A percentile compares a stretch with the other conserved stretches of the same genome.
Conservation (phyloP, 768 basidiomycete species). For the Baorangia bicolor region DNA sequence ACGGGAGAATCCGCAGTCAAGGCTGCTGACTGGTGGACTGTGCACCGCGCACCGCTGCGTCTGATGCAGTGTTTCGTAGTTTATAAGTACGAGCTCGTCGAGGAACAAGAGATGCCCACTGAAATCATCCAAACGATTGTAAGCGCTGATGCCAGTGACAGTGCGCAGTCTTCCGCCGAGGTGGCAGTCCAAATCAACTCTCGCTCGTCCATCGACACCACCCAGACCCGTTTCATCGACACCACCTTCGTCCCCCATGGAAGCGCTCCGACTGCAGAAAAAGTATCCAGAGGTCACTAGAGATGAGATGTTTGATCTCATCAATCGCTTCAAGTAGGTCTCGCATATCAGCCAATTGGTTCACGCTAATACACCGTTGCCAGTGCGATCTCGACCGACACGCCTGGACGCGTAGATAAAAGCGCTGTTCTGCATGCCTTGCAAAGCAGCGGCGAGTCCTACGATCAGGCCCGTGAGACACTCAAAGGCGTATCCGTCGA, state of each 20-base stretch:
- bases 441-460: constrained; percentile 80
- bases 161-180: constrained; percentile 10
- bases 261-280: constrained; percentile 83
- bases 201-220: constrained; percentile 7
- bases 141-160: background rate
- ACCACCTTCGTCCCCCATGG: constrained; percentile 48
- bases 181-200: constrained; percentile 15
- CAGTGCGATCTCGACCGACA: constrained; percentile 75
- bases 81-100: background rate
- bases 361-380: background rate
- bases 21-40: background rate
- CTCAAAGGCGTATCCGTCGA: constrained; percentile 94
- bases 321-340: constrained; percentile 94
- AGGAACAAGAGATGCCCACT: background rate
- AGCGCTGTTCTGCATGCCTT: constrained; percentile 74
- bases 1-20: background rate
- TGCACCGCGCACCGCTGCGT: background rate
- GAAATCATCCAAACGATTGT: background rate
- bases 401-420: constrained; percentile 83
- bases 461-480: constrained; percentile 86
- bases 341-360: background rate
- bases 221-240: constrained; percentile 6
- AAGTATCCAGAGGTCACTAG: constrained; percentile 89
- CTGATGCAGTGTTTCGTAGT: background rate
- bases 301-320: constrained; percentile 93